A percentile compares a stretch with the other conserved stretches of the same genome.
Conservation (phyloP, 352 stramenopile genomes). For the Pythium diclinum region DNA sequence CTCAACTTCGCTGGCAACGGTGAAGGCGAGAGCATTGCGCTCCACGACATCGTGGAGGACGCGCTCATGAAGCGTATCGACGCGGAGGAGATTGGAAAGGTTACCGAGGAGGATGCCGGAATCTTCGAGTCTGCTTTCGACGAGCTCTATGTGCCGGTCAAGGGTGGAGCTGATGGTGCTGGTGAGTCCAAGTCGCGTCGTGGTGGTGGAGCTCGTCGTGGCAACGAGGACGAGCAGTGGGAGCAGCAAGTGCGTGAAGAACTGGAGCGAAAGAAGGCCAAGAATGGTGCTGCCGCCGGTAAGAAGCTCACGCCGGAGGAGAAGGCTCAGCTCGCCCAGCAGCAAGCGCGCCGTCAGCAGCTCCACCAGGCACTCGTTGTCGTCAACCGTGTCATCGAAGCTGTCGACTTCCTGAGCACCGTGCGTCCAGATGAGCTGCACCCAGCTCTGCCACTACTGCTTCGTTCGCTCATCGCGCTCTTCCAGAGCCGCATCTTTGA, state of each 20-base stretch:
- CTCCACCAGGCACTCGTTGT: conserved; percentile 43
- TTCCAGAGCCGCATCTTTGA: conserved; percentile 63
- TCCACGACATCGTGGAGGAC: conserved; percentile 69
- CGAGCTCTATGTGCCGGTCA: conserved; percentile 62
- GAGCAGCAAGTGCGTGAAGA: conserved; percentile 83
- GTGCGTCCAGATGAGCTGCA: conserved; percentile 68
- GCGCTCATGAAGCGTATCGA: conserved; percentile 53
- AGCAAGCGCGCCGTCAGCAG: conserved; percentile 53
- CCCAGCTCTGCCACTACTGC: conserved; percentile 60
- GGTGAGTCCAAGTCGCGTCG: conserved; percentile 32
- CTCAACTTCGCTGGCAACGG: conserved; percentile 81
- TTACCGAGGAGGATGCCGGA: conserved; percentile 56
- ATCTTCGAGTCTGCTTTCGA: conserved; percentile 66
- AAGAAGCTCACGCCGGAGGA: conserved; percentile 60
- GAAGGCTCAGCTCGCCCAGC: conserved; percentile 49
- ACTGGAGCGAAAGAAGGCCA: conserved; percentile 65
- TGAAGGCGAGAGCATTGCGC: conserved; percentile 65
- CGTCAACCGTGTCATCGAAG: conserved; percentile 53
- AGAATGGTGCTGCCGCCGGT: conserved; percentile 17
- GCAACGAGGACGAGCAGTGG: conserved; percentile 84
- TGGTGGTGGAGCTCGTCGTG: conserved; percentile 34
- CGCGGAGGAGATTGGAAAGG: conserved; percentile 40
- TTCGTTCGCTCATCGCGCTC: conserved; percentile 47
- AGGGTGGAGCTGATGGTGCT: conserved; percentile 40
- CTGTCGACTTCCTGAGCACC: conserved; percentile 54